Conservation (phyloP, 257 asterid species). For the Nicotiana tabacum region DNA sequence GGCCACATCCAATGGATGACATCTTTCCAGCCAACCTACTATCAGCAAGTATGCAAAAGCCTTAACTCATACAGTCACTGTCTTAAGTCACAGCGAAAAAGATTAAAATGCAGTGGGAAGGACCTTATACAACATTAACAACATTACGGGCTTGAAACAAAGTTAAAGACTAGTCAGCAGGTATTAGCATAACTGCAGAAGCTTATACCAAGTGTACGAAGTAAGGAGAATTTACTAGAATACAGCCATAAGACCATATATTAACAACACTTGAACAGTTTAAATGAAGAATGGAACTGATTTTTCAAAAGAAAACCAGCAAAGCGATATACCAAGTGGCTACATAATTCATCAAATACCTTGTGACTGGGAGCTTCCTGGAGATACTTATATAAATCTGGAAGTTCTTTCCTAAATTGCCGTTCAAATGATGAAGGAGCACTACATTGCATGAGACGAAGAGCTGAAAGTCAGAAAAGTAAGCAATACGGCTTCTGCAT, state of each 20-base stretch:
- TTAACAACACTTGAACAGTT: neutral
- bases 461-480: slow-evolving; percentile 16
- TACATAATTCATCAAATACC: slow-evolving; percentile 31
- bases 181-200: neutral
- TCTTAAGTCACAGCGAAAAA: slow-evolving; percentile 1
- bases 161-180: neutral
- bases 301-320: neutral
- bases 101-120: neutral
- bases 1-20: slow-evolving; percentile 99
- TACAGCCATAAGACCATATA: neutral
- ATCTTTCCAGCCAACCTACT: slow-evolving; percentile 87
- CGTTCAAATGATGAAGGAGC: slow-evolving; percentile 93
- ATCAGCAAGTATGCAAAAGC: slow-evolving; percentile 9
- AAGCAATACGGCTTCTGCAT: neutral
- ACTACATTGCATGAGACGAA: slow-evolving; percentile 37
- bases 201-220: neutral
- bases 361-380: slow-evolving; percentile 68
- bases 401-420: slow-evolving; percentile 61
- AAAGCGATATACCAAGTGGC: slow-evolving; percentile 10
- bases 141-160: neutral
- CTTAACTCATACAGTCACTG: neutral
- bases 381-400: slow-evolving; percentile 73
- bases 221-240: neutral
- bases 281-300: neutral
- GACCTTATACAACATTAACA: neutral